These are phyloP conservation scores for Hypoxylon lenormandii DNA, from an alignment of 495 filamentous ascomycete species.

Conservation along the genomic window DNA sequence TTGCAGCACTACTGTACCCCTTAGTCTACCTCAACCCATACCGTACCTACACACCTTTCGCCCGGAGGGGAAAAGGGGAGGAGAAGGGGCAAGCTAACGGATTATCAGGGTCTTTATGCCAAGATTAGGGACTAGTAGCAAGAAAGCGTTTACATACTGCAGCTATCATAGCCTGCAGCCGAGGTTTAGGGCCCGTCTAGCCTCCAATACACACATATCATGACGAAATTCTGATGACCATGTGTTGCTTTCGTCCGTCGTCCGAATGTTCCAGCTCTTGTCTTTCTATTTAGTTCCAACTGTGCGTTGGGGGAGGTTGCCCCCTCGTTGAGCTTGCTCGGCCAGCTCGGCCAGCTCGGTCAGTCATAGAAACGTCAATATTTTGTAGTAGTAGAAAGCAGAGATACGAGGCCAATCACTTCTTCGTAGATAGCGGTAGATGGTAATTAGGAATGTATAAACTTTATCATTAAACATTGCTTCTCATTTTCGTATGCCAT, in stretches of 20 bases:
- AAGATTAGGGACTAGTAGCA: constrained; percentile 36
- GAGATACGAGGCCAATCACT: neutral
- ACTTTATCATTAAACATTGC: constrained; percentile 45
- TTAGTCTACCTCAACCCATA: constrained; percentile 1
- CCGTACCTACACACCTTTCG: neutral
- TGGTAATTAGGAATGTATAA: constrained; percentile 1
- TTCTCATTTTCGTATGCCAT: constrained; percentile 50
- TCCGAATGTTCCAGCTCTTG: no score
- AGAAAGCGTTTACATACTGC: neutral
- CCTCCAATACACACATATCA: neutral
- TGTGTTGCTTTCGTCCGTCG: neutral
- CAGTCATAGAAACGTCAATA: neutral
- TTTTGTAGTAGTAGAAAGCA: neutral
- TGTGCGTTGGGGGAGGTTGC: no score
- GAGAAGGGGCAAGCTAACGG: constrained; percentile 2
- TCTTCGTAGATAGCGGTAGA: constrained; percentile 1
- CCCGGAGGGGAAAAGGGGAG: constrained; percentile 3
- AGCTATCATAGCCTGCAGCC: neutral
- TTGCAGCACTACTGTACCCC: constrained; percentile 5
- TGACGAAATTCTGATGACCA: constrained; percentile 3
- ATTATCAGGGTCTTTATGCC: constrained; percentile 45
- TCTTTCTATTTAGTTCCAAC: no score
- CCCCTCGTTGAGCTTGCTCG: no score
- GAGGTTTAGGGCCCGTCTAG: constrained; percentile 13
- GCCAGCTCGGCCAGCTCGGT: no score